Evolutionary conservation across 2,329 filamentous ascomycete genomes (phyloP).

Genomic region (Ceratocystis ficicola): DNA sequence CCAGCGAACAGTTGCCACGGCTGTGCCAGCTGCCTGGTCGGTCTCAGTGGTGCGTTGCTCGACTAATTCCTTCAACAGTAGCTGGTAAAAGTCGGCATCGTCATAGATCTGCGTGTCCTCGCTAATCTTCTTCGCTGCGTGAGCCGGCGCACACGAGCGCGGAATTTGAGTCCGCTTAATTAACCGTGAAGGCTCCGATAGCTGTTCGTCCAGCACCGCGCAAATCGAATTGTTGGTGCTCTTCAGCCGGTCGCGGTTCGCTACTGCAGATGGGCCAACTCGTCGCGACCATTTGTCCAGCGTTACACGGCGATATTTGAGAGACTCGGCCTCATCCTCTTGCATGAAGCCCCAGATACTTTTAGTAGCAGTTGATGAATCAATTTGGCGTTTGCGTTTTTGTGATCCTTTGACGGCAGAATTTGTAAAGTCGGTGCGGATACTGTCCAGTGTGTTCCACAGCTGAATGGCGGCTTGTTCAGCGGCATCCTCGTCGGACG

Average conservation of each 20-base stretch:
- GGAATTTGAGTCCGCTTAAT: conserved; percentile 57
- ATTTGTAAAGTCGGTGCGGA: conserved; percentile 36
- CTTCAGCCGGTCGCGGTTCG: conserved; percentile 26
- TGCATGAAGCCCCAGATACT: conserved; percentile 64
- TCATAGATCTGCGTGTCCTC: conserved; percentile 65
- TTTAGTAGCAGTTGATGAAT: conserved; percentile 45
- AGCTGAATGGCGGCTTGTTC: conserved; percentile 77
- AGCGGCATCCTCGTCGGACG: conserved; percentile 47
- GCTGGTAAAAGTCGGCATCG: conserved; percentile 88
- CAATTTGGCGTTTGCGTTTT: conserved; percentile 49
- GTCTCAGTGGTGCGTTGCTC: conserved; percentile 70
- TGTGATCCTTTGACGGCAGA: conserved; percentile 38
- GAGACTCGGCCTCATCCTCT: conserved; percentile 47
- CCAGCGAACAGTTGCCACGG: conserved; percentile 49
- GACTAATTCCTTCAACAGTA: conserved; percentile 83
- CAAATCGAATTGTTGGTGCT: conserved; percentile 44
- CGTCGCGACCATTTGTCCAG: conserved; percentile 88
- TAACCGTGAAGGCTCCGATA: conserved; percentile 53
- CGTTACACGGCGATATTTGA: conserved; percentile 53
- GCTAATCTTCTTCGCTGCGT: conserved; percentile 45
- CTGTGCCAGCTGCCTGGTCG: conserved; percentile 40
- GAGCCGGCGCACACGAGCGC: conserved; percentile 63
- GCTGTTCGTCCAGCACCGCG: conserved; percentile 56
- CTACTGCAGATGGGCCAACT: conserved; percentile 38
- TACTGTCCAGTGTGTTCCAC: conserved; percentile 65